phyloP scores from a whole-genome alignment of 2,329 filamentous ascomycete species.

The Hysterium pulicare region DNA sequence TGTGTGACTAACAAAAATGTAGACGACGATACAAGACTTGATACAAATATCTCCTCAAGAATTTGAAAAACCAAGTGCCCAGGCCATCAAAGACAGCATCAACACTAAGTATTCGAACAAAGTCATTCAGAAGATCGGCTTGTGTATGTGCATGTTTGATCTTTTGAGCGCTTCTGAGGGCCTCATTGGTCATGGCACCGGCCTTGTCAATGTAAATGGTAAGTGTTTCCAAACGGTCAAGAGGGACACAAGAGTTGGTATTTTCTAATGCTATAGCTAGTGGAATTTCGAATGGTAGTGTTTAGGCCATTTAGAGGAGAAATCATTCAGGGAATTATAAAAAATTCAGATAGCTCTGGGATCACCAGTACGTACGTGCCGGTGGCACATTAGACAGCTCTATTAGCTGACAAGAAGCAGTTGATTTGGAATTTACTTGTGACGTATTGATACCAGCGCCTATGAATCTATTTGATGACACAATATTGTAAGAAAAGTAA shows the following conservation, averaged over 20 bases:
- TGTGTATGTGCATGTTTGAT: slow-evolving; percentile 92
- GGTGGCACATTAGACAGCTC: neutral
- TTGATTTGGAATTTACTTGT: slow-evolving; percentile 89
- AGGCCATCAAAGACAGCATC: slow-evolving; percentile 93
- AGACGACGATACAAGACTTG: slow-evolving; percentile 93
- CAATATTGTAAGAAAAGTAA: slow-evolving; percentile 61
- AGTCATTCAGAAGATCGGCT: slow-evolving; percentile 91
- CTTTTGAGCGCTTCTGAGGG: slow-evolving; percentile 86
- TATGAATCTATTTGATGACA: slow-evolving; percentile 30
- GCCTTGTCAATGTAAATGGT: slow-evolving; percentile 93
- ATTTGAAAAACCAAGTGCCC: slow-evolving; percentile 75
- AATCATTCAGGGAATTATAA: slow-evolving; percentile 81
- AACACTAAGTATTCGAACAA: slow-evolving; percentile 97
- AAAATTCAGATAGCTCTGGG: slow-evolving; percentile 66
- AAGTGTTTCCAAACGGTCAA: slow-evolving; percentile 12
- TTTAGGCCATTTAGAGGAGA: slow-evolving; percentile 96
- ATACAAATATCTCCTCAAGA: slow-evolving; percentile 89
- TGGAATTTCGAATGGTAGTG: slow-evolving; percentile 88
- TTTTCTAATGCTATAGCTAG: slow-evolving; percentile 45
- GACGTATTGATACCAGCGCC: slow-evolving; percentile 72
- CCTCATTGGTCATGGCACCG: slow-evolving; percentile 86
- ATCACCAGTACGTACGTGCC: slow-evolving; percentile 58
- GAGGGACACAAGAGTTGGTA: slow-evolving; percentile 10
- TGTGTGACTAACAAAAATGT: slow-evolving; percentile 8
- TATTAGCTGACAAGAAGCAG: slow-evolving; percentile 36